Base-by-base conservation (phyloP, 2,329 filamentous ascomycete genomes). In the Colletotrichum echinochloae region DNA sequence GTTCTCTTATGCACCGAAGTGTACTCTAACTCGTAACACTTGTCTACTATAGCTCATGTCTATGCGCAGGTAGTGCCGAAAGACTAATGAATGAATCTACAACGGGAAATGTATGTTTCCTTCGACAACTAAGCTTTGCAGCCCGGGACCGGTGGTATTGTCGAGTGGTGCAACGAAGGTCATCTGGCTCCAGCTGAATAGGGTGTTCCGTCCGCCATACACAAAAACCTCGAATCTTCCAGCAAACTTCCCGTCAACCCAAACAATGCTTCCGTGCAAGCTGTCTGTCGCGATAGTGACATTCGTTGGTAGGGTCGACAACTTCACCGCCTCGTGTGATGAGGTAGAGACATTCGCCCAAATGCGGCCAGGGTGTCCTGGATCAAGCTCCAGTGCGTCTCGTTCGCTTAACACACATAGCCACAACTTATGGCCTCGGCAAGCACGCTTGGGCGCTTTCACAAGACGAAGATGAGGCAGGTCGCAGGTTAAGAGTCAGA, bases 111-210 rank as follows among this genome's bases (percentile, higher is more conserved):
- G 1, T 2, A n/a, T 18, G 16, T 33, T 12, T 18, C 39, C 60
- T 20, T 23, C 12, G 7, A 69, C 23, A 5, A 39, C 30, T 6
- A 69, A 26, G 30, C 48, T 39, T 20, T 60, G 55, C 11, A 70
- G 23, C 5, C 66, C 62, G 4, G 14, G 12, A 1, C 55, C 62
- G 7, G 16, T 33, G 1, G 61, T 37, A 5, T 59, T 33, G 9
- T 85, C 79, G 46, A 87, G 66, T 0, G 85, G 85, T 11, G 85
- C 86, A 16, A 87, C 86, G 74, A 88, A 83, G 1, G 86, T 85
- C 86, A 88, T 88, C 75, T 87, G 86, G 70, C 83, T 86, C 86
- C 86, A 88, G 39, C 84, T 87, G 56, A 86, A 85, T 57, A 83
- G 68, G 9, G 79, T 82, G 66, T 88, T 88, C 39, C 79, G 80